Evolutionary conservation across 2,329 filamentous ascomycete species (phyloP), one percentile per base, ranked within the genome.

Genomic region (Trichoderma citrinoviride): DNA sequence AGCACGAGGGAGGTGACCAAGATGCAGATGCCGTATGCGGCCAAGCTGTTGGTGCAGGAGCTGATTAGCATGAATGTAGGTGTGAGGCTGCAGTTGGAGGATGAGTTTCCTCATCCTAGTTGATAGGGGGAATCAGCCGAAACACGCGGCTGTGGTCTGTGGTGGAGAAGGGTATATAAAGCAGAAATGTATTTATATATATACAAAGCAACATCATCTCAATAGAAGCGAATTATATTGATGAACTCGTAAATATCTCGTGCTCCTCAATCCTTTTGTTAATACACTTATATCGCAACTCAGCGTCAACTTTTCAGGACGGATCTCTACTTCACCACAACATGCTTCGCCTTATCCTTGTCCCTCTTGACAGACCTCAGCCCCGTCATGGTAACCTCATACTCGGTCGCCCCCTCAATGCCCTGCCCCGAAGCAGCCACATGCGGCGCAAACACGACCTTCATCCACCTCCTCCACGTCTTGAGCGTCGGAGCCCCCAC

Each of bases 21-120:
- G 77, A 97, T 99, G 90, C 94, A 90, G 40, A 96, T 99, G 85
- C 95, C 95, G 40, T 99, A 99, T 77, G 95, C 95, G 19, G 95
- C 95, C 0, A 98, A 99, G 83, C 80, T 99, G 74, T 81, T 99
- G 64, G 92, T 98, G 55, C 95, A 99, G 81, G 95, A 99, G 80
- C 79, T 99, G 73, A 89, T 96, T 74, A 96, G 92, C 77, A 99
- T 99, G 95, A 99, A 99, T 77, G 92, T 99, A n/a, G 91, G 93
- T 67, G 94, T 96, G 66, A 85, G 91, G 65, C 81, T 99, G 78
- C 91, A 94, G 81, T 79, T 99, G 69, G 92, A 92, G 72, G 95
- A 99, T 75, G 92, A 98, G 79, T 99, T 99, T 77, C 93, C 93
- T 17, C 85, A 87, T 71, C 85, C 85, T 25, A 77, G 75, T 65